Evolutionary conservation across 768 basidiomycete species (phyloP), one percentile per base, ranked within the genome.

Genomic region (Lyophyllum decastes): DNA sequence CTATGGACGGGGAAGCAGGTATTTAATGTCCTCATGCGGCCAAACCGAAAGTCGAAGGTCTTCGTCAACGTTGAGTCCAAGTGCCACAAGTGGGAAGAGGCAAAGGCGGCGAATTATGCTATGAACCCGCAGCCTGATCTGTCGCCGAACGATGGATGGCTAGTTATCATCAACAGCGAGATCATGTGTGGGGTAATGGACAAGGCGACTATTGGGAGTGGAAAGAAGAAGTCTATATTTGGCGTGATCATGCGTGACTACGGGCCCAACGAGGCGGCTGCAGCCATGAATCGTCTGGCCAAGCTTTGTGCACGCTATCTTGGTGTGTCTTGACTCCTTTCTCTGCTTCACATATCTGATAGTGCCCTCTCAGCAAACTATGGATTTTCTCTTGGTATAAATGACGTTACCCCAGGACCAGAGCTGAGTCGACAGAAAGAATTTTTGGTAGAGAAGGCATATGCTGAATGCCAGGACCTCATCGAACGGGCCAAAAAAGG

Each of bases 161-260:
- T 99, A 25, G 97, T 99, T 45, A 86, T 99, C 54, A 87, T 95
- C 61, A 99, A 98, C 71, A 94, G 92, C 68, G 95, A 99, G 73
- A 94, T 99, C 65, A 99, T 98, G 94, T 98, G 95, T 66, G 97
- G 97, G 44, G 92, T 94, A 16, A 96, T 98, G 88, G 97, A 99
- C 77, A 99, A 99, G 75, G 92, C 92, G 16, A 98, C 94, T 0
- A 89, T 98, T 3, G 97, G 97, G 53, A 91, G 93, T 64, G 97
- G 97, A 52, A 99, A 99, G 83, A 98, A 99, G 80, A 98, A 98
- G 69, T 97, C 95, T 2, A 94, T 99, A 43, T 99, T 98, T 68
- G 96, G 96, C 61, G 93, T 98, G 44, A 98, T 99, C 64, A 83
- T 98, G 77, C 82, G 96, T 56, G 97, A 99, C 73, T 98, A 97